Percentiles rank a stretch among this genome's conserved stretches.
Conservation (phyloP, 1,284 basidiomycete species). For the Coniophora puteana region DNA sequence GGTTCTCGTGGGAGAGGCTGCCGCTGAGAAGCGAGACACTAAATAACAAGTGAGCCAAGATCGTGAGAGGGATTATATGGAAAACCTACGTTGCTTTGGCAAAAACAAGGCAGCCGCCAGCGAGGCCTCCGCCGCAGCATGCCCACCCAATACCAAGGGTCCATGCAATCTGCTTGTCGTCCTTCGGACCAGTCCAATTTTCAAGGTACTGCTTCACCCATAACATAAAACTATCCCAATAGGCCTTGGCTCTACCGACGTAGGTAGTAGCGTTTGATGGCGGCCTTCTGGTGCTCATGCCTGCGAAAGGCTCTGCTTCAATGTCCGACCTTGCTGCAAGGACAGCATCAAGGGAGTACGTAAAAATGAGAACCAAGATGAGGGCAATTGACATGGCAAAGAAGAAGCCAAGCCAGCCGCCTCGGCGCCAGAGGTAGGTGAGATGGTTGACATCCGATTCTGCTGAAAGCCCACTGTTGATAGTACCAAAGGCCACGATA, state of each 20-base stretch:
- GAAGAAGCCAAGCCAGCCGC: conserved; percentile 88
- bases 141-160: conserved; percentile 91
- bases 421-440: conserved; percentile 77
- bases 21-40: conserved; percentile 79
- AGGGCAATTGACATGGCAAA: conserved; percentile 74
- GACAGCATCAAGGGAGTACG: conserved; percentile 62
- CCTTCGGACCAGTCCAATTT: conserved; percentile 70
- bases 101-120: conserved; percentile 86
- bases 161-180: conserved; percentile 83
- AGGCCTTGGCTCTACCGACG: conserved; percentile 26
- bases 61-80: conserved; percentile 3
- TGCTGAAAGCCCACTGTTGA: conserved; percentile 68
- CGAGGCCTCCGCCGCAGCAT: conserved; percentile 84
- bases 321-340: conserved; percentile 65
- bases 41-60: conserved; percentile 8
- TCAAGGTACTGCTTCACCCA: conserved; percentile 66
- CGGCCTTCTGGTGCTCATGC: conserved; percentile 31
- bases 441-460: conserved; percentile 73
- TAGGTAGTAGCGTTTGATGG: conserved; percentile 22
- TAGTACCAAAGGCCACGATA: conserved; percentile 82
- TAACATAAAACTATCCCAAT: conserved; percentile 46
- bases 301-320: conserved; percentile 49
- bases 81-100: conserved; percentile 79
- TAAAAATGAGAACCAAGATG: conserved; percentile 59
- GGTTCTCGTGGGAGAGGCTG: conserved; percentile 68